Evolutionary conservation across 345 rosid species (phyloP).

Genomic region (Erucastrum elatum): DNA sequence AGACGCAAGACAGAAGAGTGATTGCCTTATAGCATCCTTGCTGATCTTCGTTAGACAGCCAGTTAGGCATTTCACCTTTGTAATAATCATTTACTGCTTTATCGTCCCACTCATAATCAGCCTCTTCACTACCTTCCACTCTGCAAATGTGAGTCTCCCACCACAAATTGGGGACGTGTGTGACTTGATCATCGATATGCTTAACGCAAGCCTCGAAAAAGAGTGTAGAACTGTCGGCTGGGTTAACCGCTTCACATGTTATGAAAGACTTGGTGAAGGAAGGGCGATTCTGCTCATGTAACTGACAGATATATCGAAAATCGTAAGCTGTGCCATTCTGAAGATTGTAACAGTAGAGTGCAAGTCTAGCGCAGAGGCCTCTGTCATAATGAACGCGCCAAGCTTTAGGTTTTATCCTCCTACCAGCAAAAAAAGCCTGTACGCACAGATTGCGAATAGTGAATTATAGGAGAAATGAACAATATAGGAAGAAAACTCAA

Average conservation of each 20-base stretch:
- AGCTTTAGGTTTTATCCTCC: background rate
- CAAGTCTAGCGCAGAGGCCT: background rate
- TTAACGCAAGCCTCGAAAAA: background rate
- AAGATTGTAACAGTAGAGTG: background rate
- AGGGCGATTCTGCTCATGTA: background rate
- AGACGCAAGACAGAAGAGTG: background rate
- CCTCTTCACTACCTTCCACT: background rate
- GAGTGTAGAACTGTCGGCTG: background rate
- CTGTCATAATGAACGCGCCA: background rate
- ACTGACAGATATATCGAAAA: background rate
- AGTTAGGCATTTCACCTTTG: background rate
- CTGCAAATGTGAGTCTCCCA: background rate
- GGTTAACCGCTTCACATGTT: background rate
- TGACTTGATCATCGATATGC: background rate
- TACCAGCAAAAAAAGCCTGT: background rate
- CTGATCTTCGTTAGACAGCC: conserved; percentile 7
- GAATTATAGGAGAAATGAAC: background rate
- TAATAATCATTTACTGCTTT: background rate
- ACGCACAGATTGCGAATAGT: background rate
- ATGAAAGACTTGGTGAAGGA: background rate
- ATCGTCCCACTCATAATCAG: background rate
- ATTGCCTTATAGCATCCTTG: conserved; percentile 7
- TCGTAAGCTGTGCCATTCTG: background rate
- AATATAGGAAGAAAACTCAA: background rate
- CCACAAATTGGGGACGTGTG: background rate